Conservation (phyloP, 345 rosid genomes). For the Carallia pectinifolia region DNA sequence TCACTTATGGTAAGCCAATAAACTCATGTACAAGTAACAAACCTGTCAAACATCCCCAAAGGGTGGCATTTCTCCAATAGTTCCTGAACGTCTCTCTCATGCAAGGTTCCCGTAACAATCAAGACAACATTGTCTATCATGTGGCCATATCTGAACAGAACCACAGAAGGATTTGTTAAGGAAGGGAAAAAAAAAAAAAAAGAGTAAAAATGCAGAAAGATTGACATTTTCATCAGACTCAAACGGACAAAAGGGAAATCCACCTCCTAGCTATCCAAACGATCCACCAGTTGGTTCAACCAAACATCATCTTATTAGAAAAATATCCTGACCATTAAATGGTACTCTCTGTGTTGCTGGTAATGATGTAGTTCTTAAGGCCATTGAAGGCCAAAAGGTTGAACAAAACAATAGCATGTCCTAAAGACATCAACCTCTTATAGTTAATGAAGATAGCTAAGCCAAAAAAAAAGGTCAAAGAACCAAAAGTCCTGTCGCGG, state of each 20-base stretch:
- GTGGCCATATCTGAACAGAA: constrained; percentile 71
- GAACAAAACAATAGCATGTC: background rate
- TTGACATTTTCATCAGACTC: no score
- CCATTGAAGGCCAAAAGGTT: no score
- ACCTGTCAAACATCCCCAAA: constrained; percentile 99
- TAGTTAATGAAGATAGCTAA: background rate
- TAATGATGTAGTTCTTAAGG: no score
- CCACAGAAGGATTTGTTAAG: no score
- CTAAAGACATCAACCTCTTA: background rate
- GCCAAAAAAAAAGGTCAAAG: background rate
- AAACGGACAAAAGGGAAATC: no score
- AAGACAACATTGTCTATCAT: constrained; percentile 99
- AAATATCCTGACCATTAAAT: no score
- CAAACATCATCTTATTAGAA: no score
- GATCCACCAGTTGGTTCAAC: no score
- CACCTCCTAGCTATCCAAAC: no score
- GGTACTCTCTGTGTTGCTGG: no score
- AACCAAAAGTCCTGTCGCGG: background rate
- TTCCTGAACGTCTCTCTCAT: constrained; percentile 99
- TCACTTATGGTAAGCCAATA: background rate
- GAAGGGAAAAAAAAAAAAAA: background rate
- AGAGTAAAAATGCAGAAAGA: no score
- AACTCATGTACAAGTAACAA: background rate
- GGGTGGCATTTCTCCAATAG: constrained; percentile 97
- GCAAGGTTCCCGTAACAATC: constrained; percentile 97